Conservation (phyloP, 305 asterid species). For the Fraxinus velutina region DNA sequence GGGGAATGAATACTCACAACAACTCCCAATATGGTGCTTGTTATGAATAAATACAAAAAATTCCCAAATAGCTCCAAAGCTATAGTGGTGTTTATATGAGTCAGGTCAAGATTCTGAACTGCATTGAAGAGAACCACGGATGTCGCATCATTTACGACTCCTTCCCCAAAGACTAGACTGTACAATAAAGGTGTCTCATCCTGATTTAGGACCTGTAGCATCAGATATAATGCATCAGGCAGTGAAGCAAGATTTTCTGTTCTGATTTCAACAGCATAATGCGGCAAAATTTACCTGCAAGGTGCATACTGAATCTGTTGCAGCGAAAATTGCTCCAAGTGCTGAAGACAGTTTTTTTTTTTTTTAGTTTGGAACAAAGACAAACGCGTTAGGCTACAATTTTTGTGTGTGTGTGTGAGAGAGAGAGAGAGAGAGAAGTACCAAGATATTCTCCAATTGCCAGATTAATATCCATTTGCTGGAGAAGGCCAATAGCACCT, state of each 20-base stretch:
- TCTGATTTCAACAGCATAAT: not conserved
- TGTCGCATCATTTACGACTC: constrained; percentile 97
- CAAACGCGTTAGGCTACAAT: constrained; percentile 12
- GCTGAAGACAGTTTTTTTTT: constrained; percentile 45
- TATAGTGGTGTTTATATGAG: constrained; percentile 47
- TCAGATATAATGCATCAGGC: constrained; percentile 23
- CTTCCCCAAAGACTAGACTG: constrained; percentile 97
- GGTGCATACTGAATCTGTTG: constrained; percentile 98
- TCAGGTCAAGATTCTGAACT: constrained; percentile 77
- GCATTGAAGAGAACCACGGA: constrained; percentile 95
- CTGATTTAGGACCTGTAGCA: constrained; percentile 79
- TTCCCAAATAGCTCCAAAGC: constrained; percentile 69
- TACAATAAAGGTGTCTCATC: constrained; percentile 94
- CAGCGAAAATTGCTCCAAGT: constrained; percentile 93
- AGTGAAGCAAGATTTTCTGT: constrained; percentile 1
- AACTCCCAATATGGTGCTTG: constrained; percentile 79
- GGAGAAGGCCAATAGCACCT: constrained; percentile 47
- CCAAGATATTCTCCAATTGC: constrained; percentile 63
- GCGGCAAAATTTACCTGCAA: constrained; percentile 60
- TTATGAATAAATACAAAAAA: constrained; percentile 64
- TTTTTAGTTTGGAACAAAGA: constrained; percentile 25
- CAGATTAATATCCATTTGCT: constrained; percentile 40
- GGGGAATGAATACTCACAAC: constrained; percentile 48
- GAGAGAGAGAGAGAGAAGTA: constrained; percentile 23
- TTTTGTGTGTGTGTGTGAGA: not conserved